These are phyloP conservation scores for Lyophyllum shimeji DNA, from an alignment of 768 basidiomycete genomes.

Conservation along the genomic window DNA sequence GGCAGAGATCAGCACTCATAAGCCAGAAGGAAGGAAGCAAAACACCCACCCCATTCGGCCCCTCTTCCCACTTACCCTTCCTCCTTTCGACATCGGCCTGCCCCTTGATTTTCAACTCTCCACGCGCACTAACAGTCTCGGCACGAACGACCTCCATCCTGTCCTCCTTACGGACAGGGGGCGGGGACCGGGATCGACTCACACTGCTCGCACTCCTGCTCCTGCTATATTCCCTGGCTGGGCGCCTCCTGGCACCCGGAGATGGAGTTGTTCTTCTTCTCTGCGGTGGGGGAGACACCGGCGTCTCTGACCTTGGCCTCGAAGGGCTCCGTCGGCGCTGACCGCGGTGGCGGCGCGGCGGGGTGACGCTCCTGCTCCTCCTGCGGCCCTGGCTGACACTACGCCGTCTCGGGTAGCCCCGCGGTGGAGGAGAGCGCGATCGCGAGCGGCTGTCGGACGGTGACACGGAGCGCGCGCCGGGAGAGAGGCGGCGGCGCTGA, in stretches of 20 bases:
- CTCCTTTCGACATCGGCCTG: slow-evolving; percentile 57
- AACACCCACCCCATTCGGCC: slow-evolving; percentile 22
- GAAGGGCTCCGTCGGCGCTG: slow-evolving; percentile 26
- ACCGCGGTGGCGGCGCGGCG: slow-evolving; percentile 23
- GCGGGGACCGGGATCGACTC: slow-evolving; percentile 16
- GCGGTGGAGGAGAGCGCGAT: slow-evolving; percentile 37
- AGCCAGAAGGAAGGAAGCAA: slow-evolving; percentile 16
- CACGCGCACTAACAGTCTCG: slow-evolving; percentile 21
- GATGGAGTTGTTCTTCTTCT: slow-evolving; percentile 32
- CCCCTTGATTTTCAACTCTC: slow-evolving; percentile 76
- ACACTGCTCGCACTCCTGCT: slow-evolving; percentile 32
- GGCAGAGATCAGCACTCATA: slow-evolving; percentile 2
- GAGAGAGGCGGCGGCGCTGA: slow-evolving; percentile 43
- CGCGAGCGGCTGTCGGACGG: slow-evolving; percentile 39
- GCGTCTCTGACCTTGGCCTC: slow-evolving; percentile 30
- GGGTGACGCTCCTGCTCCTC: slow-evolving; percentile 34
- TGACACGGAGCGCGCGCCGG: slow-evolving; percentile 29
- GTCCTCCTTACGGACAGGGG: slow-evolving; percentile 15
- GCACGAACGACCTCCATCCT: slow-evolving; percentile 37
- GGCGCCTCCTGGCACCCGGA: slow-evolving; percentile 14
- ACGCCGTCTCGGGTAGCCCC: slow-evolving; percentile 42
- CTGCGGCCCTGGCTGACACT: slow-evolving; percentile 40
- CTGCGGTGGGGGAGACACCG: slow-evolving; percentile 20
- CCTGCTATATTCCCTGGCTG: slow-evolving; percentile 11
- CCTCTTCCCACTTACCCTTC: slow-evolving; percentile 55